phyloP scores from a whole-genome alignment of 1,284 basidiomycete genomes.

The Sporisorium exsertum region DNA sequence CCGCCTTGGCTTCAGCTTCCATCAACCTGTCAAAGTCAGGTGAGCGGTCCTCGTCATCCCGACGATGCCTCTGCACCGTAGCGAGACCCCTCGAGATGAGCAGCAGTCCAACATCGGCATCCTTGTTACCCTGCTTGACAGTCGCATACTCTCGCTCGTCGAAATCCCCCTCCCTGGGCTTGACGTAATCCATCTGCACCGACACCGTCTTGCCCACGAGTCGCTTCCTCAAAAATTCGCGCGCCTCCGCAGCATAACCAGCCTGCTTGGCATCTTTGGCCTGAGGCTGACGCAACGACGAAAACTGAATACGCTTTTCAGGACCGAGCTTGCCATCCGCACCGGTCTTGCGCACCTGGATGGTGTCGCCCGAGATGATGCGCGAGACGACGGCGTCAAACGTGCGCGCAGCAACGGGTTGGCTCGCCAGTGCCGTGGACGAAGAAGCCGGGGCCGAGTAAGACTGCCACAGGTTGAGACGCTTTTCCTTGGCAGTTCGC shows the following conservation, averaged over 20 bases:
- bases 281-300: constrained; percentile 81
- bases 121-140: constrained; percentile 56
- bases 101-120: constrained; percentile 84
- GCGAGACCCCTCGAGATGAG: constrained; percentile 92
- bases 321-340: constrained; percentile 71
- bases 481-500: constrained; percentile 84
- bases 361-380: constrained; percentile 91
- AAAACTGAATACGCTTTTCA: constrained; percentile 88
- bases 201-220: constrained; percentile 60
- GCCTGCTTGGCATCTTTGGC: constrained; percentile 85
- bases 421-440: constrained; percentile 36
- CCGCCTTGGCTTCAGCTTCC: constrained; percentile 86
- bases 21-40: constrained; percentile 94
- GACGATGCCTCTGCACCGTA: constrained; percentile 86
- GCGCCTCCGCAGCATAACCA: constrained; percentile 89
- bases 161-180: constrained; percentile 60
- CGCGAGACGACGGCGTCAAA: constrained; percentile 84
- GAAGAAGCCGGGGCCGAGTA: constrained; percentile 61
- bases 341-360: constrained; percentile 71
- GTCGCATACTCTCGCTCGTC: constrained; percentile 65
- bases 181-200: constrained; percentile 65
- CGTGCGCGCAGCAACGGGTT: constrained; percentile 47
- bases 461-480: constrained; percentile 81
- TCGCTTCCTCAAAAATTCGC: constrained; percentile 73
- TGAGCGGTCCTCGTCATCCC: constrained; percentile 94